These are phyloP conservation scores for Pyrenochaeta sp. DNA, from an alignment of 2,329 filamentous ascomycete genomes.

Conservation along the genomic window DNA sequence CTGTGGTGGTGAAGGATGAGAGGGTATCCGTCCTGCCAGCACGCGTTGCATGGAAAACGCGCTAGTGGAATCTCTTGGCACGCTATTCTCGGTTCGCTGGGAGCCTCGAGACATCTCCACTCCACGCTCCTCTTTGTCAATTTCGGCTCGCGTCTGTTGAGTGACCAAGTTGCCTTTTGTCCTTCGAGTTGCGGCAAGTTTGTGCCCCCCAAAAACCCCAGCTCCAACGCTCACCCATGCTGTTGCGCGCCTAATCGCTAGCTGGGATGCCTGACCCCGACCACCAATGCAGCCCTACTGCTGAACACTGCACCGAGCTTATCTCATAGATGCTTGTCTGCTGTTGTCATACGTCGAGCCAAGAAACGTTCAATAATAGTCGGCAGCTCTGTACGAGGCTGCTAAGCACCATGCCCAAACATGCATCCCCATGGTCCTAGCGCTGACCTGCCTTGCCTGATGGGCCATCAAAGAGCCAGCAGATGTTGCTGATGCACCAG, in stretches of 20 bases:
- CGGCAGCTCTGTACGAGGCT: neutral
- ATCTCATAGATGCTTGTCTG: neutral
- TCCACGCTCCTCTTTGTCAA: no score
- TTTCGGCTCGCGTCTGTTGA: no score
- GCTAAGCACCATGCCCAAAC: neutral
- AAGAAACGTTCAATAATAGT: conserved; percentile 2
- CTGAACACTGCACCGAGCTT: neutral
- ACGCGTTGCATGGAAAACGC: neutral
- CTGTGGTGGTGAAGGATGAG: neutral
- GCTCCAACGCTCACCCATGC: neutral
- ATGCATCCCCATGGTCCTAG: neutral
- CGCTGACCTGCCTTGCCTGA: neutral
- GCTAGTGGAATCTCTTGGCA: neutral
- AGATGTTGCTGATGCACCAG: neutral
- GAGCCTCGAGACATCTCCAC: no score
- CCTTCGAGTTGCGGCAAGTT: neutral
- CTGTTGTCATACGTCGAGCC: neutral
- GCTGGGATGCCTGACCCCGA: neutral
- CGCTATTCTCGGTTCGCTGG: neutral
- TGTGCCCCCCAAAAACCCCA: neutral
- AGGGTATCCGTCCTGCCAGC: neutral
- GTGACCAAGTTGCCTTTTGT: no score
- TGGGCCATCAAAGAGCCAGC: neutral
- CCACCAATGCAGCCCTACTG: conserved; percentile 1
- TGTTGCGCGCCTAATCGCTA: neutral